Evolutionary conservation across 1,284 basidiomycete species (phyloP).

Genomic region (Cutaneotrichosporon spelunceum): DNA sequence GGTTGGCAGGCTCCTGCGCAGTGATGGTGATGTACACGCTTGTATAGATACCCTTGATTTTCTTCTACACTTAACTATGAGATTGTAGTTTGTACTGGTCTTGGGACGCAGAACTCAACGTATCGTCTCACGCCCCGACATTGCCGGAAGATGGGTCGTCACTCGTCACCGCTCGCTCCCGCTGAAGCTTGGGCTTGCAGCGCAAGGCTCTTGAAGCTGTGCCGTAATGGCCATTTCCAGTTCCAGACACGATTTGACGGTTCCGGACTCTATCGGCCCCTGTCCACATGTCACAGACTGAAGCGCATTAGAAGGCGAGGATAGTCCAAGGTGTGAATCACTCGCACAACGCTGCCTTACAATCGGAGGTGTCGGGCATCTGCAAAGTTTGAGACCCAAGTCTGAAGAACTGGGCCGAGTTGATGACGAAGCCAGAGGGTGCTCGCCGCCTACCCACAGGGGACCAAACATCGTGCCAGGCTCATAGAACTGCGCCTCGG

Average conservation of each 20-base stretch:
- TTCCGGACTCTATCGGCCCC: too few species aligned
- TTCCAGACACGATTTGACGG: neutral
- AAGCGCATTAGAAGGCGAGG: neutral
- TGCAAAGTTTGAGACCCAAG: neutral
- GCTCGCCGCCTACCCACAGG: too few species aligned
- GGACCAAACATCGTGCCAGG: too few species aligned
- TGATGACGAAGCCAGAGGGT: neutral
- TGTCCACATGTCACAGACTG: neutral
- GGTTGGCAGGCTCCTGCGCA: slow-evolving; percentile 2
- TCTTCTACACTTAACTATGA: neutral
- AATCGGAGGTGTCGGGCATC: too few species aligned
- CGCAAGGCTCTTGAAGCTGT: neutral
- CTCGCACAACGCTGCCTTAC: too few species aligned
- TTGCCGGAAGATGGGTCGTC: neutral
- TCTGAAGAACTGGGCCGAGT: neutral
- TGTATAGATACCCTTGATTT: neutral
- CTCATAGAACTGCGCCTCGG: too few species aligned
- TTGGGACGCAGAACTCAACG: neutral
- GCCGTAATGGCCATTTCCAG: neutral
- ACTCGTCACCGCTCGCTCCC: too few species aligned
- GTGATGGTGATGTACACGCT: slow-evolving; percentile 1
- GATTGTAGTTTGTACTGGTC: neutral
- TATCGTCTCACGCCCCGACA: neutral
- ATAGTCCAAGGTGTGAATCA: neutral
- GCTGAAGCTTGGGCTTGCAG: neutral